Percentiles rank a stretch among this genome's conserved stretches.
Evolutionary conservation across 176 grass and related monocot genomes (phyloP).

Genomic region (Eremochloa ophiuroides): DNA sequence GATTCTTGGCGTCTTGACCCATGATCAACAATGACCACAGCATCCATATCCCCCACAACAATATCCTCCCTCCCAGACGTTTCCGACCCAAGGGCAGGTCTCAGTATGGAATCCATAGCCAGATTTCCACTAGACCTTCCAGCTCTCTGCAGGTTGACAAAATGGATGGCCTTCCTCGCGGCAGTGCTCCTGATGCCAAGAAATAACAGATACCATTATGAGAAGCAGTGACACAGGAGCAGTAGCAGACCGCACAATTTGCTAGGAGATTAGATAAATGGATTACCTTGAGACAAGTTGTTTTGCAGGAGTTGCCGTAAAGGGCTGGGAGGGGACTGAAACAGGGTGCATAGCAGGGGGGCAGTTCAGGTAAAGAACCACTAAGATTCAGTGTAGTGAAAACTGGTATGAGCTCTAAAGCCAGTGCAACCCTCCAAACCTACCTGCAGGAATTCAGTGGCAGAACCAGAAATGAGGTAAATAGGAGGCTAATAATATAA

Average conservation of each 20-base stretch:
- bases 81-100: not conserved
- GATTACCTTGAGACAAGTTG: not conserved
- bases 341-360: constrained; percentile 26
- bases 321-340: constrained; percentile 4
- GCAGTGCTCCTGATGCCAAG: constrained; percentile 29
- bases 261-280: not conserved
- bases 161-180: constrained; percentile 9
- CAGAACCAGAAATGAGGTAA: no score
- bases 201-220: not conserved
- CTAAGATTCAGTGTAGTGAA: no score
- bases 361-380: no score
- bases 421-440: no score
- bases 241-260: not conserved
- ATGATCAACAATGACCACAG: constrained; percentile 81
- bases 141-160: constrained; percentile 29
- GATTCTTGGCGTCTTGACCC: constrained; percentile 87
- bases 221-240: not conserved
- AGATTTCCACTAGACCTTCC: constrained; percentile 13
- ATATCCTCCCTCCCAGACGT: constrained; percentile 14
- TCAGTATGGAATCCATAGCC: constrained; percentile 23
- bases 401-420: no score
- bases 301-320: not conserved
- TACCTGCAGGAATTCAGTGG: no score
- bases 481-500: no score
- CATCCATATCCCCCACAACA: constrained; percentile 52